Conservation (phyloP, 2,329 filamentous ascomycete species). For the Waltergamsia citrina region DNA sequence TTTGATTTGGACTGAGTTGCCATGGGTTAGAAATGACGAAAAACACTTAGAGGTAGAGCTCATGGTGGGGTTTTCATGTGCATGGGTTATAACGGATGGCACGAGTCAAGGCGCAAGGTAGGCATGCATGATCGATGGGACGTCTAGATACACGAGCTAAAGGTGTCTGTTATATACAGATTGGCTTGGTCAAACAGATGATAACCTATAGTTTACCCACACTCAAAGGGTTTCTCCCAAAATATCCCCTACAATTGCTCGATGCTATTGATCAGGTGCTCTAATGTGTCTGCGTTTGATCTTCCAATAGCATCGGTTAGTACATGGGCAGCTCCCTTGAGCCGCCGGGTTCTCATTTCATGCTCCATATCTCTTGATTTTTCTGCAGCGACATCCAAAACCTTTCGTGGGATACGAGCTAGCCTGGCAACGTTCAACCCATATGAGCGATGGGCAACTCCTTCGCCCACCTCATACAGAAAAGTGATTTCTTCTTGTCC, state of each 20-base stretch:
- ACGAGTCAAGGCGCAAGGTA: too few species aligned
- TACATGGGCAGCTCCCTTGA: constrained; percentile 38
- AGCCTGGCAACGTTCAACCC: constrained; percentile 87
- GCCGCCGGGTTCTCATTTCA: constrained; percentile 52
- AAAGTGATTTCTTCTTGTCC: constrained; percentile 80
- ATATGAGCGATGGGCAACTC: constrained; percentile 88
- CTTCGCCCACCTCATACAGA: constrained; percentile 83
- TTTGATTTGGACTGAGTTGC: too few species aligned
- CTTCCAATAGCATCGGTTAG: constrained; percentile 30
- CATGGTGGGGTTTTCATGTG: too few species aligned
- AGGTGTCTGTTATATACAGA: too few species aligned
- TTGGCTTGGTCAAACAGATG: too few species aligned
- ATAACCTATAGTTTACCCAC: too few species aligned
- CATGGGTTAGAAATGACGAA: too few species aligned
- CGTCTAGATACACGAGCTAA: too few species aligned
- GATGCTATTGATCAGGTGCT: constrained; percentile 44
- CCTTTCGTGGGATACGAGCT: constrained; percentile 66
- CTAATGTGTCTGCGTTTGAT: constrained; percentile 29
- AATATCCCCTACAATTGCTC: constrained; percentile 55
- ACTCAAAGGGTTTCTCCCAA: too few species aligned
- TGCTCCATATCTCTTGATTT: constrained; percentile 78
- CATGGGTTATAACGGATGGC: too few species aligned
- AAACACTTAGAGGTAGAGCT: too few species aligned
- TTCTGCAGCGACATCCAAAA: constrained; percentile 69
- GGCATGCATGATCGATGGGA: too few species aligned